Base-by-base conservation (phyloP, 1,139 yeast genomes). In the Taiozyma onychis region DNA sequence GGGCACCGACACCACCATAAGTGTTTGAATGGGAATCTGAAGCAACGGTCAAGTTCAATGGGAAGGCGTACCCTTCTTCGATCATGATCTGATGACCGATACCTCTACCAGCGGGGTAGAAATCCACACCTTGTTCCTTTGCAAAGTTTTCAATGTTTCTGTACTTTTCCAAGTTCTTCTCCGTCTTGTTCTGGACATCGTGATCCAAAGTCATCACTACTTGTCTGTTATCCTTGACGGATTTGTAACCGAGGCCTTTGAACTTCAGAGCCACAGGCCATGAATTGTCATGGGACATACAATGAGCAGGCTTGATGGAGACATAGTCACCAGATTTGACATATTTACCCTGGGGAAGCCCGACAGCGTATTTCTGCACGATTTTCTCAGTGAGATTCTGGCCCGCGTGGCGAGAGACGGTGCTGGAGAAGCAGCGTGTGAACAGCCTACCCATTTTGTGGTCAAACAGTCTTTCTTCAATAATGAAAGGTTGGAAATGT, bases 221-320 rank as follows among this genome's bases (percentile, higher is more conserved):
- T 71, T 93, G 99, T 53, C 88, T 76, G 64, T 87, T 85, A 64
- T 93, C 87, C 61, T 85, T 81, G 54, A 93, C 88, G 54, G 80
- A 75, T 24, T 81, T 80, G 44, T 97, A 98, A 1, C 99, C 99
- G 41, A 93, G 76, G 7, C 96, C 96, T 85, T 83, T 89, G 70
- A 95, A 93, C 72, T 93, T 93, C 63, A 93, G 77, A 1, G 99
- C 99, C 28, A 93, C 97, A 0, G 99, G 99, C 99, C 99, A 93
- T 47, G 97, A 85, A 70, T 93, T 93, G 68, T 93, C 99, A 68
- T 93, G 99, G 14, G 98, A 88, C 99, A 95, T 93, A 69, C 97
- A 93, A 72, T 93, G 96, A 8, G 96, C 95, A 9, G 99, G 99
- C 64, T 77, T 80, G 65, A 95, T 91, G 8, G 96, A 83, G 49